Conservation (phyloP, 768 basidiomycete species). For the Trametes cingulata region DNA sequence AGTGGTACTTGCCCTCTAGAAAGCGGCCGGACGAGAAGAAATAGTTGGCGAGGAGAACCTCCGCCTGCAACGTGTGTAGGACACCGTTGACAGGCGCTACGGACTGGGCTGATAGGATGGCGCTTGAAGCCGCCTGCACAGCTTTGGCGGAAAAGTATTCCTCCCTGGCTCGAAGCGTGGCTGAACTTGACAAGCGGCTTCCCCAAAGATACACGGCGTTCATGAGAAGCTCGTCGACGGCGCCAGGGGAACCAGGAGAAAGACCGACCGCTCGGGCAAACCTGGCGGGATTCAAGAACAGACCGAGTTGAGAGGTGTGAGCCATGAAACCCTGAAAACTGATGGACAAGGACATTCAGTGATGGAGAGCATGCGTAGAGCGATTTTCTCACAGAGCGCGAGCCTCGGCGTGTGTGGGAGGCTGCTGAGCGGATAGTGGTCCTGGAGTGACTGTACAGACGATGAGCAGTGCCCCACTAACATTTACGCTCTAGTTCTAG, state of each 20-base stretch:
- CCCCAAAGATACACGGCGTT: conserved; percentile 42
- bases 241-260: conserved; percentile 27
- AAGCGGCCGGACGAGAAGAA: conserved; percentile 30
- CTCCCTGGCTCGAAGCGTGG: conserved; percentile 30
- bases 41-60: conserved; percentile 35
- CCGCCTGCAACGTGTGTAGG: conserved; percentile 34
- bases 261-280: conserved; percentile 40
- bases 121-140: conserved; percentile 7
- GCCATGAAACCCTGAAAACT: conserved; percentile 63
- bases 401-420: neutral
- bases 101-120: conserved; percentile 2
- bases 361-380: neutral
- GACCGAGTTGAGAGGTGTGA: conserved; percentile 59
- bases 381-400: conserved; percentile 16
- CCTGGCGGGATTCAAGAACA: conserved; percentile 59
- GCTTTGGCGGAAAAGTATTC: conserved; percentile 19
- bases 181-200: conserved; percentile 28
- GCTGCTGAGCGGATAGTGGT: too few species aligned
- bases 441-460: neutral
- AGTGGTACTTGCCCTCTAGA: conserved; percentile 35
- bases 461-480: too few species aligned
- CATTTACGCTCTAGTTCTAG: neutral
- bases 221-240: conserved; percentile 42
- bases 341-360: neutral
- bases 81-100: conserved; percentile 36